These are phyloP conservation scores for Botrytis byssoidea DNA, from an alignment of 2,329 filamentous ascomycete species.

Conservation along the genomic window DNA sequence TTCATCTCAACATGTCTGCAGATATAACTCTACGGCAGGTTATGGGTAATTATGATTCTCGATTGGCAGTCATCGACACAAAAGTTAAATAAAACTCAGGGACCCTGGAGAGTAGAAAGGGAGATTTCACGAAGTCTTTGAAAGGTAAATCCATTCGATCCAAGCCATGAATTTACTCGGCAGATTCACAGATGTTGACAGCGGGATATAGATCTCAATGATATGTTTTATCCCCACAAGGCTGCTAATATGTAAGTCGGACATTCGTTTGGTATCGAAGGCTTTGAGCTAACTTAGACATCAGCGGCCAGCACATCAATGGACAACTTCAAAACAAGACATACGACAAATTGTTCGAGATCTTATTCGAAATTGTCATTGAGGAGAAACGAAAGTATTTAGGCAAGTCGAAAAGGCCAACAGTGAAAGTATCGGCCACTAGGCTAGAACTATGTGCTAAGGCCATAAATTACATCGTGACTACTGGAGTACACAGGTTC, in stretches of 20 bases:
- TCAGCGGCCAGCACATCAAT: constrained; percentile 56
- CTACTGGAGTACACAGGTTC: constrained; percentile 65
- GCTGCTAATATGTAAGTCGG: constrained; percentile 33
- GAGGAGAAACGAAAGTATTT: constrained; percentile 64
- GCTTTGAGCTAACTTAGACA: constrained; percentile 24
- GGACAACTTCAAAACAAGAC: constrained; percentile 48
- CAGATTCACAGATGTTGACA: not conserved
- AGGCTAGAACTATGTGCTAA: constrained; percentile 65
- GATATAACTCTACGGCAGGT: constrained; percentile 3
- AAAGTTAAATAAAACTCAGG: constrained; percentile 14
- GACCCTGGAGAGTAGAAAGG: constrained; percentile 8
- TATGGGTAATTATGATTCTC: constrained; percentile 10
- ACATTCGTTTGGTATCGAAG: not conserved
- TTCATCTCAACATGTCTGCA: constrained; percentile 16
- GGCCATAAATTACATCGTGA: constrained; percentile 69
- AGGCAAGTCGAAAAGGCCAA: constrained; percentile 43
- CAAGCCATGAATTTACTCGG: not conserved
- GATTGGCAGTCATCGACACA: not conserved
- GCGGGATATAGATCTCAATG: constrained; percentile 33
- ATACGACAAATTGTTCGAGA: constrained; percentile 78
- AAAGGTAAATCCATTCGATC: constrained; percentile 22
- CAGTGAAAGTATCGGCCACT: not conserved
- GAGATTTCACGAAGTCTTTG: constrained; percentile 16
- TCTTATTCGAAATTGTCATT: constrained; percentile 67
- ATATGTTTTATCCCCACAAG: constrained; percentile 34